Conservation (phyloP, 345 rosid genomes). For the Euphorbia tirucalli region DNA sequence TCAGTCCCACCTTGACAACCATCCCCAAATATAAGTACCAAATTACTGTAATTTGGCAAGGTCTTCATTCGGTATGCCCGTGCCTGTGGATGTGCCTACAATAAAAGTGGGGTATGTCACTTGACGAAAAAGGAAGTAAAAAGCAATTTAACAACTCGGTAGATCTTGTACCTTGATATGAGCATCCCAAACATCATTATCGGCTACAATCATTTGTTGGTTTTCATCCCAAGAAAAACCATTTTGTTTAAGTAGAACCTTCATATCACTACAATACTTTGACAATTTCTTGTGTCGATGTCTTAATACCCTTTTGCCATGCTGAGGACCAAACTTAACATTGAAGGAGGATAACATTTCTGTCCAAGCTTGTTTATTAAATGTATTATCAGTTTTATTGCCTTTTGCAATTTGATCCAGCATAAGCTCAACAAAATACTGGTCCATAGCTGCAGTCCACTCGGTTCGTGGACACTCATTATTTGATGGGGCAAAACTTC, state of each 20-base stretch:
- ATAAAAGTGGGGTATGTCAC: constrained; percentile 7
- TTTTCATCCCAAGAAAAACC: constrained; percentile 79
- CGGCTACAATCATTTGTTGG: constrained; percentile 51
- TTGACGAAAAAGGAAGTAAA: constrained; percentile 13
- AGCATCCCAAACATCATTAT: constrained; percentile 66
- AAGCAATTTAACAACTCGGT: too few relatives aligned
- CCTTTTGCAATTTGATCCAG: constrained; percentile 75
- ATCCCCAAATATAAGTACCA: constrained; percentile 55
- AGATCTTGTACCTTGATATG: constrained; percentile 52
- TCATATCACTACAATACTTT: constrained; percentile 62
- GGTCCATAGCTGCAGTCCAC: constrained; percentile 76
- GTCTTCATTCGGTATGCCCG: constrained; percentile 61
- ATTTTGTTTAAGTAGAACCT: constrained; percentile 43
- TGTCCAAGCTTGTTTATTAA: constrained; percentile 78
- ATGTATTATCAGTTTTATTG: constrained; percentile 52
- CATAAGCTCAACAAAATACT: constrained; percentile 68
- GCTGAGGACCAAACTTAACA: constrained; percentile 58
- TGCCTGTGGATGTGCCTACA: constrained; percentile 62
- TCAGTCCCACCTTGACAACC: constrained; percentile 31
- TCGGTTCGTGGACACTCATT: constrained; percentile 64
- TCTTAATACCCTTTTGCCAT: constrained; percentile 77
- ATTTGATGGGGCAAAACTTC: constrained; percentile 20
- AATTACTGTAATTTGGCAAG: constrained; percentile 63
- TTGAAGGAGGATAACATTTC: constrained; percentile 75
- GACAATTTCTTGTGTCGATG: constrained; percentile 69